A percentile compares a stretch with the other conserved stretches of the same genome.
Evolutionary conservation across 2,329 filamentous ascomycete genomes (phyloP).

Genomic region (Exophiala mesophila): DNA sequence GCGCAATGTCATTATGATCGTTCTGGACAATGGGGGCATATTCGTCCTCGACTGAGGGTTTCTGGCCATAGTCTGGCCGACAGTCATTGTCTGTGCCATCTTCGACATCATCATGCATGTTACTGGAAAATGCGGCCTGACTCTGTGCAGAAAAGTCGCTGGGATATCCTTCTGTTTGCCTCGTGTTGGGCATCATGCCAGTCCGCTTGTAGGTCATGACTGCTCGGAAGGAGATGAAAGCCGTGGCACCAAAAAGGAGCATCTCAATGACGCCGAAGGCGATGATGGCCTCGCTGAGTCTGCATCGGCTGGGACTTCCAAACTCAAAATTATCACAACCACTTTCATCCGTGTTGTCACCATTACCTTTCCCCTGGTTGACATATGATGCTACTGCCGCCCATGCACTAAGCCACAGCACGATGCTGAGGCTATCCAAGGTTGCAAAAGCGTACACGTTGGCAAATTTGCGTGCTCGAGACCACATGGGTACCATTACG

Average conservation of each 20-base stretch:
- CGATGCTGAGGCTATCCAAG: constrained; percentile 50
- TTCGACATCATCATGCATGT: constrained; percentile 42
- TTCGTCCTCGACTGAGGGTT: constrained; percentile 46
- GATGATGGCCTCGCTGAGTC: constrained; percentile 51
- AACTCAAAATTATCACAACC: constrained; percentile 54
- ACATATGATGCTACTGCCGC: constrained; percentile 54
- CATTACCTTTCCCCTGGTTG: constrained; percentile 48
- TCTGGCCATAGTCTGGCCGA: constrained; percentile 38
- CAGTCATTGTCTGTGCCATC: constrained; percentile 34
- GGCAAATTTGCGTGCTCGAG: constrained; percentile 52
- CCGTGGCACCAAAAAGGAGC: constrained; percentile 52
- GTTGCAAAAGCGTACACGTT: constrained; percentile 57
- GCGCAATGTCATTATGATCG: constrained; percentile 39
- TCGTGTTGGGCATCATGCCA: constrained; percentile 48
- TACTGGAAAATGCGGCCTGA: constrained; percentile 45
- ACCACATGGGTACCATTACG: constrained; percentile 57
- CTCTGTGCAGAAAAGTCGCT: constrained; percentile 47
- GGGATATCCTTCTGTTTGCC: constrained; percentile 2
- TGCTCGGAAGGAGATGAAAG: constrained; percentile 51
- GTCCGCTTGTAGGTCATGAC: constrained; percentile 54
- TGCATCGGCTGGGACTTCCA: constrained; percentile 52
- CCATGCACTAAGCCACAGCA: constrained; percentile 58
- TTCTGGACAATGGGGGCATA: constrained; percentile 49
- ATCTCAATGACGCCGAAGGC: constrained; percentile 55
- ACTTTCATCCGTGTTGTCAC: constrained; percentile 39